Evolutionary conservation across 73 alveolate species (phyloP).

Genomic region (Paramecium pentaurelia): DNA sequence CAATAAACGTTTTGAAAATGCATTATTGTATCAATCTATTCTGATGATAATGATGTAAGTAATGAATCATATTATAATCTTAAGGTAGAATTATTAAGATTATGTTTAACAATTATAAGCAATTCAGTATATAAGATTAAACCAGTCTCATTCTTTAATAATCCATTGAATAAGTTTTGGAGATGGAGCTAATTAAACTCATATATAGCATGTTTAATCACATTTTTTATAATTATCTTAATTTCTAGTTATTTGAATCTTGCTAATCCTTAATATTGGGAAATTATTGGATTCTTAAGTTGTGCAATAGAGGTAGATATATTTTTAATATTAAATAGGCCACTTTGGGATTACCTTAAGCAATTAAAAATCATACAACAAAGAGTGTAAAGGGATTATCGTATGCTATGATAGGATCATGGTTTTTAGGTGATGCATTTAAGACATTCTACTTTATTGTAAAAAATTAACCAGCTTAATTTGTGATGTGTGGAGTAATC

Average conservation of each 20-base stretch:
- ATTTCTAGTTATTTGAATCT: neutral
- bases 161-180: slow-evolving; percentile 8
- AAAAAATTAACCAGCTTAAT: neutral
- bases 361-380: neutral
- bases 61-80: neutral
- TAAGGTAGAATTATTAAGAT: neutral
- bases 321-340: neutral
- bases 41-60: slow-evolving; percentile 11
- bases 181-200: neutral
- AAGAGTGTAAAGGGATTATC: slow-evolving; percentile 13
- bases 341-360: slow-evolving; percentile 6
- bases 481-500: slow-evolving; percentile 35
- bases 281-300: neutral
- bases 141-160: neutral
- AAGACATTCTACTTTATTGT: slow-evolving; percentile 3
- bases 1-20: neutral
- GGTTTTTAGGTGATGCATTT: slow-evolving; percentile 27
- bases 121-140: neutral
- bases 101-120: neutral
- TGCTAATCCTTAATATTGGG: neutral
- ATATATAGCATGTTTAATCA: neutral
- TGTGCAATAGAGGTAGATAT: neutral
- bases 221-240: neutral
- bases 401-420: slow-evolving; percentile 2
- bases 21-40: neutral